These are phyloP conservation scores for Ananas comosus DNA, from an alignment of 176 grass and related monocot species.

Conservation along the genomic window DNA sequence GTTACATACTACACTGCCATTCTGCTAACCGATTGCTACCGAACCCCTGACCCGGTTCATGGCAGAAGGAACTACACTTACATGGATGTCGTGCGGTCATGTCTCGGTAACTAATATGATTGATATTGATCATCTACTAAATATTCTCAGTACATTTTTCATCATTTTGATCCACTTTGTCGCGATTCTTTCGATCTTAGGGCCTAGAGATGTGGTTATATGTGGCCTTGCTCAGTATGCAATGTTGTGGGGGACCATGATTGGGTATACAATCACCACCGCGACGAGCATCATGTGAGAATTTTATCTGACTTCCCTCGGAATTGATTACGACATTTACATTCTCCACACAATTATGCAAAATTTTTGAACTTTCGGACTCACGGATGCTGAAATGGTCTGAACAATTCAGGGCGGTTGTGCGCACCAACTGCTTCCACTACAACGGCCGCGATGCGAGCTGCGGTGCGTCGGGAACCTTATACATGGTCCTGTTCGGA, in stretches of 20 bases:
- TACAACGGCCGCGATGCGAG: slow-evolving; percentile 33
- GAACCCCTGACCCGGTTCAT: slow-evolving; percentile 72
- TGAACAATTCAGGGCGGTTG: slow-evolving; percentile 44
- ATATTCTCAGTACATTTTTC: neutral
- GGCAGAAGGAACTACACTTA: slow-evolving; percentile 86
- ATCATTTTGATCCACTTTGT: neutral
- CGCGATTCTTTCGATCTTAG: slow-evolving; percentile 16
- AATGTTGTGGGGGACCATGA: slow-evolving; percentile 72
- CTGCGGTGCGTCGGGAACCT: slow-evolving; percentile 67
- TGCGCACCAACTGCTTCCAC: slow-evolving; percentile 66
- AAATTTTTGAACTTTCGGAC: no score
- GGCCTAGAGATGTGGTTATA: slow-evolving; percentile 47
- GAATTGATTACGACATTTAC: no score
- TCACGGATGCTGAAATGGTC: no score
- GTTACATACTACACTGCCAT: slow-evolving; percentile 83
- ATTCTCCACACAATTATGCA: no score
- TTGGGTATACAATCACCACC: slow-evolving; percentile 87
- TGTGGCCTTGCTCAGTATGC: slow-evolving; percentile 59
- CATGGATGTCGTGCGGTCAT: slow-evolving; percentile 87
- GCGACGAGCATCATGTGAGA: slow-evolving; percentile 83
- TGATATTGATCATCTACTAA: neutral
- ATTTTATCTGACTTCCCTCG: neutral
- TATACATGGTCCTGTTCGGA: slow-evolving; percentile 79
- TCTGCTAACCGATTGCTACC: slow-evolving; percentile 81
- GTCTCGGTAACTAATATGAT: slow-evolving; percentile 40